phyloP scores from a whole-genome alignment of 2,329 filamentous ascomycete genomes.

The Dissoconium aciculare region DNA sequence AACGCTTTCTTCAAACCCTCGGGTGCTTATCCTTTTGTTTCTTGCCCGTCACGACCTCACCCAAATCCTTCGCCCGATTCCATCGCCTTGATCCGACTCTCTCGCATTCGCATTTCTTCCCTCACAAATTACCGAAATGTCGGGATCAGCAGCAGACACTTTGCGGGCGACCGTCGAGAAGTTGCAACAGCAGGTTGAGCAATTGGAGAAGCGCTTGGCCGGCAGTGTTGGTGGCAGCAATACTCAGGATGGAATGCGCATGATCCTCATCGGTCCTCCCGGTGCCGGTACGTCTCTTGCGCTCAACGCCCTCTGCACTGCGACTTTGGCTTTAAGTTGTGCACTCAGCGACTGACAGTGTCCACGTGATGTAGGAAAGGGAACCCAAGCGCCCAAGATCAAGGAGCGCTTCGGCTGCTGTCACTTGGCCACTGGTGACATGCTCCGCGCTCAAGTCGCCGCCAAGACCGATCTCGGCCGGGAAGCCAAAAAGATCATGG shows the following conservation, averaged over 20 bases:
- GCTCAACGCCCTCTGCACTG: conserved; percentile 7
- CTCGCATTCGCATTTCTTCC: neutral
- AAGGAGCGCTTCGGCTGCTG: conserved; percentile 97
- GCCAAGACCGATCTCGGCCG: conserved; percentile 90
- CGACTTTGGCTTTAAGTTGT: neutral
- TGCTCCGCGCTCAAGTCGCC: conserved; percentile 94
- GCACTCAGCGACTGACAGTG: too few species aligned
- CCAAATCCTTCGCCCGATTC: too few species aligned
- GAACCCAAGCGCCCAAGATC: conserved; percentile 93
- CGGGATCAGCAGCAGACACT: conserved; percentile 15
- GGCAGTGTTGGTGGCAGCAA: conserved; percentile 32
- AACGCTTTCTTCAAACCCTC: too few species aligned
- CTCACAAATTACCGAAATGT: conserved; percentile 7
- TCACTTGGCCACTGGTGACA: conserved; percentile 95
- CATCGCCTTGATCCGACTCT: conserved; percentile 7
- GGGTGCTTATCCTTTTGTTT: too few species aligned
- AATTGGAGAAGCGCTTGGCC: conserved; percentile 60
- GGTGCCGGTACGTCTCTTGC: conserved; percentile 63
- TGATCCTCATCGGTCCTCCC: conserved; percentile 95
- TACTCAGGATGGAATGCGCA: conserved; percentile 66
- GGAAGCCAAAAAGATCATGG: conserved; percentile 99
- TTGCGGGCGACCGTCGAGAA: conserved; percentile 70
- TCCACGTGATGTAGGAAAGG: conserved; percentile 91
- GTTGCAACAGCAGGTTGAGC: conserved; percentile 73
- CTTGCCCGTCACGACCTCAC: too few species aligned